Evolutionary conservation across 257 asterid species (phyloP).

Genomic region (Forsythia viridissima): DNA sequence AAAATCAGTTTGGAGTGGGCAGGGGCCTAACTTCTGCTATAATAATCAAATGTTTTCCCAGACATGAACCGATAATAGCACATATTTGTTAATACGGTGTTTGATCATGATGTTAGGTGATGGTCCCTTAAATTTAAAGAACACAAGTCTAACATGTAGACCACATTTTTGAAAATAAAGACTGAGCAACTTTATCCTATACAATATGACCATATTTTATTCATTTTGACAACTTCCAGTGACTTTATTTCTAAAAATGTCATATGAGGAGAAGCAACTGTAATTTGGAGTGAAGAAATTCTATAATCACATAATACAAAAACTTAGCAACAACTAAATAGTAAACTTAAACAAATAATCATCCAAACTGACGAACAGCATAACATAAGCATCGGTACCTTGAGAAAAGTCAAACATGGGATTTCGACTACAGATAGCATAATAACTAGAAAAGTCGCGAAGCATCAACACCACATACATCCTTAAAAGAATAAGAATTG

Average conservation of each 20-base stretch:
- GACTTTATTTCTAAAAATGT: neutral
- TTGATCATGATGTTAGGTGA: neutral
- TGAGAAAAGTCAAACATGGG: too few species aligned
- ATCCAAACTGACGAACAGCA: neutral
- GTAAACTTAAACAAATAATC: neutral
- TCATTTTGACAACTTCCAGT: neutral
- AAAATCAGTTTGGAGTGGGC: neutral
- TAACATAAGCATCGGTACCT: too few species aligned
- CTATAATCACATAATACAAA: neutral
- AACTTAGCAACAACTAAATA: neutral
- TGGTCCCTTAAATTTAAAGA: neutral
- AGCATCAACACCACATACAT: neutral
- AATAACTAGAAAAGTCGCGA: neutral
- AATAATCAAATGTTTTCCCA: slow-evolving; percentile 17
- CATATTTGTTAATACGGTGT: neutral
- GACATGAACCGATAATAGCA: neutral
- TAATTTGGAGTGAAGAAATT: neutral
- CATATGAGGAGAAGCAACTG: neutral
- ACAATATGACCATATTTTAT: neutral
- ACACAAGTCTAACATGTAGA: neutral
- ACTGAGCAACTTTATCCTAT: neutral
- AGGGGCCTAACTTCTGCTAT: neutral
- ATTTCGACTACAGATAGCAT: too few species aligned
- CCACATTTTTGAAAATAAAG: neutral
- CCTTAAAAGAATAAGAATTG: neutral